These are phyloP conservation scores for Eudorina sp. DNA, from an alignment of 139 green algal species.

Conservation along the genomic window DNA sequence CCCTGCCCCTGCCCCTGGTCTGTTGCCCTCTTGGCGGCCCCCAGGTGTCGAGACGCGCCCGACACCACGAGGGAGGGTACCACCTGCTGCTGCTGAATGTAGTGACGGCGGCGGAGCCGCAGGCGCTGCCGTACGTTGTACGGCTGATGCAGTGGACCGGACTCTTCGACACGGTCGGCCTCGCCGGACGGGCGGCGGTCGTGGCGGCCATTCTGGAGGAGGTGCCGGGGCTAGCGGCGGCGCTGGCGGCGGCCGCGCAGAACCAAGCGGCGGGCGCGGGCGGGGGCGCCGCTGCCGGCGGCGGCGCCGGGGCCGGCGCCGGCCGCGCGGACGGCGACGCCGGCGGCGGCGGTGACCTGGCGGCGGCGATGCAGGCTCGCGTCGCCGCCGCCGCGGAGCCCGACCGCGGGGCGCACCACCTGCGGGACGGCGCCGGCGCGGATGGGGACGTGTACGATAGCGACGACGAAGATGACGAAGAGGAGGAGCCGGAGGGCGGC, in stretches of 20 bases:
- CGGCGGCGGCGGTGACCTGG: neutral
- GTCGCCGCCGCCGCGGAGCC: neutral
- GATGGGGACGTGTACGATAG: neutral
- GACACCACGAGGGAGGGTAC: constrained; percentile 7
- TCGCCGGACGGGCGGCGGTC: neutral
- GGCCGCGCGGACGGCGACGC: neutral
- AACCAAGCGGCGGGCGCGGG: neutral
- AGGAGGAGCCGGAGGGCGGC: neutral
- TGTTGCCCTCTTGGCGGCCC: too few relatives aligned
- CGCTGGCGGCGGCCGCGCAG: neutral
- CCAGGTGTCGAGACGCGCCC: neutral
- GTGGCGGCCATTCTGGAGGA: constrained; percentile 3
- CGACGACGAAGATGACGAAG: neutral
- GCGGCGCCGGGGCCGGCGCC: neutral
- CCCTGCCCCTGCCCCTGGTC: neutral
- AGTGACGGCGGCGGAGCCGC: neutral
- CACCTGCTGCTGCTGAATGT: neutral
- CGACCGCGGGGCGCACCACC: neutral
- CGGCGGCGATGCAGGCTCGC: constrained; percentile 1
- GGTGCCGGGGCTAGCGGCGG: constrained; percentile 8
- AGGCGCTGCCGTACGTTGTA: neutral
- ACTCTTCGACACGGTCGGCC: neutral
- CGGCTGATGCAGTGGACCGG: neutral
- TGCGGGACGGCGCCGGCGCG: too few relatives aligned
- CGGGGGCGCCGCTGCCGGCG: too few relatives aligned